Evolutionary conservation across 2,329 filamentous ascomycete species (phyloP).

Genomic region (Podosphaera fusca): DNA sequence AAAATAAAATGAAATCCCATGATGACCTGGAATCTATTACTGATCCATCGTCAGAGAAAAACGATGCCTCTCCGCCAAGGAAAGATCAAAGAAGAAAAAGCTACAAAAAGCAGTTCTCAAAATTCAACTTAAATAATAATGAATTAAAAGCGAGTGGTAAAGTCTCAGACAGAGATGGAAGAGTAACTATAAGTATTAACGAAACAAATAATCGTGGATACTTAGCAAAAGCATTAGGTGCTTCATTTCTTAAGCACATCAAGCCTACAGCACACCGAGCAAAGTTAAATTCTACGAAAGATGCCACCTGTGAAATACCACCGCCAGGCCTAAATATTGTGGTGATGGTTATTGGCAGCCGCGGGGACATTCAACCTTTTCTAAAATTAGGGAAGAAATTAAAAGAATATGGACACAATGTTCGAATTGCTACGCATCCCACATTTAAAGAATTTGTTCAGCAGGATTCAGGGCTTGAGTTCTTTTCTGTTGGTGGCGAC

Average conservation of each 20-base stretch:
- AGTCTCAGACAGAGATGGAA: constrained; percentile 43
- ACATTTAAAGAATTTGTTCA: constrained; percentile 56
- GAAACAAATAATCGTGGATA: constrained; percentile 49
- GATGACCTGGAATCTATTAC: no score
- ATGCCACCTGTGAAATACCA: constrained; percentile 6
- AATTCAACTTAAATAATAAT: constrained; percentile 38
- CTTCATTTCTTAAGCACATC: constrained; percentile 34
- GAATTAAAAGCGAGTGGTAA: constrained; percentile 40
- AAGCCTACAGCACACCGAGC: constrained; percentile 8
- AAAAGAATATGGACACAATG: constrained; percentile 49
- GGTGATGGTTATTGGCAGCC: constrained; percentile 61
- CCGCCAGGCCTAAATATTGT: constrained; percentile 40
- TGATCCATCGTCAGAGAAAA: not conserved
- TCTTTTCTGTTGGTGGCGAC: constrained; percentile 60
- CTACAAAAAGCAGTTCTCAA: constrained; percentile 19
- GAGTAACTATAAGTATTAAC: constrained; percentile 48
- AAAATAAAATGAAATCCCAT: no score
- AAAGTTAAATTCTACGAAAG: constrained; percentile 12
- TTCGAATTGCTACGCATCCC: constrained; percentile 58
- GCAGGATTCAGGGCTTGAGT: constrained; percentile 49
- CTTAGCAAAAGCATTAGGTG: constrained; percentile 48
- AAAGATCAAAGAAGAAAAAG: constrained; percentile 1
- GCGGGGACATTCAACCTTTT: constrained; percentile 65
- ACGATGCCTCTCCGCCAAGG: no score
- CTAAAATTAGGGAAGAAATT: constrained; percentile 50